Percentiles rank a stretch among this genome's conserved stretches.
These are phyloP conservation scores for Botryotinia narcissicola DNA, from an alignment of 2,329 filamentous ascomycete species.

Conservation along the genomic window DNA sequence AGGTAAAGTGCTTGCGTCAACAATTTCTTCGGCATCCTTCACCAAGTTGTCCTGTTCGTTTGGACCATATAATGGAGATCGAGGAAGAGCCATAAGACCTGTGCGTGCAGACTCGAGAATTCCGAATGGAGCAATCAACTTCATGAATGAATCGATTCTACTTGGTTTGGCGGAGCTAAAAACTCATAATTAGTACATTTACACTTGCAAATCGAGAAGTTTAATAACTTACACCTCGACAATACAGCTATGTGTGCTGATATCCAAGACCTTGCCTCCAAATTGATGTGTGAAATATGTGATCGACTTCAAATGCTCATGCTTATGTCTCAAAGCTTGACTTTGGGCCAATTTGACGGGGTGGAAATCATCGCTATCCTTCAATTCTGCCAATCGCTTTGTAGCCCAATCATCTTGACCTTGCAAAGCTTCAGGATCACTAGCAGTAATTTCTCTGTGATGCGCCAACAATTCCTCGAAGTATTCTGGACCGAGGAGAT, in stretches of 20 bases:
- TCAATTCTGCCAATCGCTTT: constrained; percentile 27
- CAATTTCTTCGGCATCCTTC: constrained; percentile 91
- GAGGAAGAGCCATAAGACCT: constrained; percentile 92
- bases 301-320: constrained; percentile 94
- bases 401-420: constrained; percentile 44
- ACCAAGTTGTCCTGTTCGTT: constrained; percentile 61
- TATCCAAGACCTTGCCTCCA: constrained; percentile 94
- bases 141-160: constrained; percentile 96
- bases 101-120: constrained; percentile 95
- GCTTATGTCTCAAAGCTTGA: constrained; percentile 91
- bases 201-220: background rate
- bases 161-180: constrained; percentile 75
- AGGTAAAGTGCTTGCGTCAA: constrained; percentile 89
- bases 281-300: constrained; percentile 98
- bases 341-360: constrained; percentile 81
- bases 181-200: constrained; percentile 23
- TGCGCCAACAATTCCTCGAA: constrained; percentile 96
- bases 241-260: constrained; percentile 97
- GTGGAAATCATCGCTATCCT: constrained; percentile 66
- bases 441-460: constrained; percentile 80
- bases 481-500: constrained; percentile 94
- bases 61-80: constrained; percentile 78
- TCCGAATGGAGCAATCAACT: constrained; percentile 89
- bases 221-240: constrained; percentile 77
- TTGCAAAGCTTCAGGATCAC: constrained; percentile 37